Evolutionary conservation across 139 green algal species (phyloP).

Genomic region (Chlorella vulgaris): DNA sequence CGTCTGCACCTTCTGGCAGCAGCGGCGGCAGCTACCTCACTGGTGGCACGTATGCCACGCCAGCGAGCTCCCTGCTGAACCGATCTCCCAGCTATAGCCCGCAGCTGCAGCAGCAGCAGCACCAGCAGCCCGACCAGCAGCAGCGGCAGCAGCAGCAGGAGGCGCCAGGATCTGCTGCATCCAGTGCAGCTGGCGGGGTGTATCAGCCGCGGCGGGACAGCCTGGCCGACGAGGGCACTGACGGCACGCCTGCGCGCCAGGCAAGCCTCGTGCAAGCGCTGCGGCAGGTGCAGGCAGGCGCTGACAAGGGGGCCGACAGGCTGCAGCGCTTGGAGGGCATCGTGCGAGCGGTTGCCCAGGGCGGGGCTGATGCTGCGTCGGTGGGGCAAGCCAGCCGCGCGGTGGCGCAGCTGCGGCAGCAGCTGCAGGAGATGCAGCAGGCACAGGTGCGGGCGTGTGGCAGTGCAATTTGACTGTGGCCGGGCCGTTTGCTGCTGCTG

Average conservation of each 20-base stretch:
- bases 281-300: conserved; percentile 24
- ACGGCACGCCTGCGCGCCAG: neutral
- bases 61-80: conserved; percentile 17
- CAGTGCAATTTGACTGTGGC: no score
- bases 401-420: conserved; percentile 25
- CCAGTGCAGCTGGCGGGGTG: neutral
- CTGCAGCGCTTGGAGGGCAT: conserved; percentile 41
- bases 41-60: conserved; percentile 18
- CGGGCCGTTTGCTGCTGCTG: no score
- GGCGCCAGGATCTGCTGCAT: neutral
- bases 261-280: neutral
- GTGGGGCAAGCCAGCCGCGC: conserved; percentile 14
- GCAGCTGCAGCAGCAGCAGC: neutral
- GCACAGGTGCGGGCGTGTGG: conserved; percentile 3
- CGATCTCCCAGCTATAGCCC: conserved; percentile 17
- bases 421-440: conserved; percentile 37
- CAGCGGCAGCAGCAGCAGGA: neutral
- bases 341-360: conserved; percentile 30
- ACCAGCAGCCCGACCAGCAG: neutral
- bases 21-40: neutral
- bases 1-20: neutral
- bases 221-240: neutral
- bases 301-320: conserved; percentile 26
- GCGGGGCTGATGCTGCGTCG: conserved; percentile 20
- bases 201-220: neutral